These are phyloP conservation scores for Nepenthes alata DNA, from an alignment of 179 eudicot genomes.

Conservation along the genomic window DNA sequence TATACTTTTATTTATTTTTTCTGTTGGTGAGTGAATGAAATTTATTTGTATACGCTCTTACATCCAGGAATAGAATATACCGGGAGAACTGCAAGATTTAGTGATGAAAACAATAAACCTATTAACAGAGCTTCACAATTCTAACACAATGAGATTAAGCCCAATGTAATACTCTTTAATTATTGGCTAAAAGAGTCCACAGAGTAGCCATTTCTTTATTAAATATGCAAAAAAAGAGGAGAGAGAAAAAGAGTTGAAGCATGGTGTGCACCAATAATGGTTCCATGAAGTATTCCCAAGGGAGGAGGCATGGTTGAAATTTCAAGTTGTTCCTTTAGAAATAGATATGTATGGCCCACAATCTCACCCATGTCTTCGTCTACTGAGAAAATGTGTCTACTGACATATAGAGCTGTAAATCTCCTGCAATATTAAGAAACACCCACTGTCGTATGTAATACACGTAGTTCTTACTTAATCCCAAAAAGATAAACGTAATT, in stretches of 20 bases:
- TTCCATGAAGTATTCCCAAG: conserved; percentile 65
- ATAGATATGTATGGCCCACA: conserved; percentile 57
- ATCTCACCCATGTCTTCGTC: conserved; percentile 50
- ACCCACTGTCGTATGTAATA: neutral
- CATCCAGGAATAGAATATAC: too few species aligned
- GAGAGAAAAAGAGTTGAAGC: neutral
- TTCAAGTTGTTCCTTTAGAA: conserved; percentile 68
- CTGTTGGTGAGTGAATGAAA: too few species aligned
- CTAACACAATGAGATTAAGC: too few species aligned
- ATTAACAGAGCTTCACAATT: too few species aligned
- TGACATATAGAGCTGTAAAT: conserved; percentile 50
- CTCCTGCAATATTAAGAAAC: conserved; percentile 38
- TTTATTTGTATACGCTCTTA: too few species aligned
- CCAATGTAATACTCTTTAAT: too few species aligned
- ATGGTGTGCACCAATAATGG: conserved; percentile 43
- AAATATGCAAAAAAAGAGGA: neutral
- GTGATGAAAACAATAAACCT: too few species aligned
- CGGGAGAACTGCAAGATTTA: too few species aligned
- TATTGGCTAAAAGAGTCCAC: too few species aligned
- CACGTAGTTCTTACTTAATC: neutral
- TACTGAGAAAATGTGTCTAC: conserved; percentile 32
- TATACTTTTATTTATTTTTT: too few species aligned
- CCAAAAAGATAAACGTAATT: neutral
- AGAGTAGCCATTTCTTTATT: too few species aligned
- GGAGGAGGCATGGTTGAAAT: conserved; percentile 51